A percentile compares a stretch with the other conserved stretches of the same genome.
Evolutionary conservation across 805 yeast genomes (phyloP).

Genomic region (Cyberlindnera veronae): DNA sequence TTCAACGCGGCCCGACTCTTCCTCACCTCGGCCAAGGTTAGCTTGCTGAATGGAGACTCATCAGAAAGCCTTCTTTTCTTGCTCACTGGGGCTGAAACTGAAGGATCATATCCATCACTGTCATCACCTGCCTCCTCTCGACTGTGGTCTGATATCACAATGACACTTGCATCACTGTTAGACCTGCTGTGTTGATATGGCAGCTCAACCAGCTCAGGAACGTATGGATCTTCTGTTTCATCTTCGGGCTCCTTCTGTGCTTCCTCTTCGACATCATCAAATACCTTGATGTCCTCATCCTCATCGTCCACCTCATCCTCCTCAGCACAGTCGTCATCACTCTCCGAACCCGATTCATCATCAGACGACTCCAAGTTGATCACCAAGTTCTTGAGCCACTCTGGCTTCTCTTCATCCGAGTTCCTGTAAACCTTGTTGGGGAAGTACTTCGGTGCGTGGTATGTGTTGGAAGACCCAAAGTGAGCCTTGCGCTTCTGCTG

Average conservation of each 20-base stretch:
- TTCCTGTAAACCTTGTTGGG: constrained; percentile 15
- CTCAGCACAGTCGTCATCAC: constrained; percentile 3
- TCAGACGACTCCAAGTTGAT: constrained; percentile 24
- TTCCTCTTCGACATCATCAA: neutral
- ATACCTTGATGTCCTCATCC: neutral
- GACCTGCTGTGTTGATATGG: neutral
- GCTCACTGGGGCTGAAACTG: neutral
- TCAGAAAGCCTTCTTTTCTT: constrained; percentile 12
- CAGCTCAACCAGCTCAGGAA: neutral
- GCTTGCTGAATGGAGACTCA: neutral
- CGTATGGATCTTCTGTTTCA: neutral
- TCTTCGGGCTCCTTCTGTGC: neutral
- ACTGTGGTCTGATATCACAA: neutral
- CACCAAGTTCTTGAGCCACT: constrained; percentile 25
- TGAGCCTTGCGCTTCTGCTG: neutral
- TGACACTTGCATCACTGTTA: neutral
- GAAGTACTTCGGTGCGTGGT: constrained; percentile 1
- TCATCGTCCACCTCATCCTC: constrained; percentile 5
- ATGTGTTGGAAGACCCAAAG: neutral
- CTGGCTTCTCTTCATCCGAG: constrained; percentile 19
- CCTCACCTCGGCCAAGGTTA: constrained; percentile 3
- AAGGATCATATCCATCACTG: constrained; percentile 5
- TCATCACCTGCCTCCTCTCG: neutral
- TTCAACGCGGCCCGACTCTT: constrained; percentile 1
- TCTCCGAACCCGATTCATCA: constrained; percentile 15